Conservation (phyloP, 2,329 filamentous ascomycete genomes). For the Penicillium sp. region DNA sequence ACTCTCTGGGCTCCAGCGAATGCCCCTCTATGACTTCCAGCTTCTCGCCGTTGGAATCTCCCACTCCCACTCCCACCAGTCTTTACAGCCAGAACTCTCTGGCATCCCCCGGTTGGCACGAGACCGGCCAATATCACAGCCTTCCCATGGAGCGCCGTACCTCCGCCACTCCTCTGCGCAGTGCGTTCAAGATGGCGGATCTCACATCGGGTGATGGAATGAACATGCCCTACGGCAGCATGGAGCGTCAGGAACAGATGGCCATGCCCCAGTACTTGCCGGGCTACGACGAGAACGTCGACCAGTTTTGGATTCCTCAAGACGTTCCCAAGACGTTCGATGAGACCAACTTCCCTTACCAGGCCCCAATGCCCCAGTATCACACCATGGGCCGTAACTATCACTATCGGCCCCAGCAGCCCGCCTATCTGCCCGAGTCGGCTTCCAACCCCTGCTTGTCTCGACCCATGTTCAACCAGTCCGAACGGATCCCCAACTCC, state of each 20-base stretch:
- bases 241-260: conserved; percentile 36
- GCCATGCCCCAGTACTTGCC: conserved; percentile 37
- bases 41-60: conserved; percentile 42
- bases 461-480: conserved; percentile 39
- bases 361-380: conserved; percentile 36
- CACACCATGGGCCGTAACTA: conserved; percentile 35
- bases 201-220: conserved; percentile 34
- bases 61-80: conserved; percentile 40
- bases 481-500: conserved; percentile 34
- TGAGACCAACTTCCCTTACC: conserved; percentile 33
- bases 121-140: conserved; percentile 28
- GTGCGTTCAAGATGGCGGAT: conserved; percentile 36
- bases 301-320: conserved; percentile 39
- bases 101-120: conserved; percentile 39
- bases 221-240: conserved; percentile 31
- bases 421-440: conserved; percentile 38
- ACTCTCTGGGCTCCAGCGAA: conserved; percentile 39
- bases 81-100: conserved; percentile 40
- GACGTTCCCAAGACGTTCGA: conserved; percentile 39
- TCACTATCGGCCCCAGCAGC: conserved; percentile 33
- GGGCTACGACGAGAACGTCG: conserved; percentile 38
- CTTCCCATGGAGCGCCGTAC: conserved; percentile 29
- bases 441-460: conserved; percentile 40
- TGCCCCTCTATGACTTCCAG: conserved; percentile 42
- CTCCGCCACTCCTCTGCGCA: conserved; percentile 33